These are phyloP conservation scores for Tirmania nivea DNA, from an alignment of 495 filamentous ascomycete species.

Conservation along the genomic window DNA sequence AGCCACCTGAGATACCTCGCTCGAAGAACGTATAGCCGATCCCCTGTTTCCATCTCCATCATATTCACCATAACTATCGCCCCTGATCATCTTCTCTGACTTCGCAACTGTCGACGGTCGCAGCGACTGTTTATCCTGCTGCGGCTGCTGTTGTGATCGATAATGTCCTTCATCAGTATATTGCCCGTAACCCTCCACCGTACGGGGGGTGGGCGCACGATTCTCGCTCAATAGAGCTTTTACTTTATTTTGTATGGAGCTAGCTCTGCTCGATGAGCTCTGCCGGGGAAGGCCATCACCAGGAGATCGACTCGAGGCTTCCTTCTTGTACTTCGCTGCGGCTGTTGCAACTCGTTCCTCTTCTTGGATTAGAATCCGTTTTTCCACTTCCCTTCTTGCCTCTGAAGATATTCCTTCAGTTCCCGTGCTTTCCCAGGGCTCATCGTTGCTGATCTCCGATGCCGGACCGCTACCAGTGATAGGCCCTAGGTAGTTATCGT, in stretches of 20 bases:
- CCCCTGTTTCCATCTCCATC: slow-evolving; percentile 2
- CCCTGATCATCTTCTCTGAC: not conserved
- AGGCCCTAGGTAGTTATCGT: slow-evolving; percentile 12
- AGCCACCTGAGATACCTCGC: too few relatives aligned
- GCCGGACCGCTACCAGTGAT: slow-evolving; percentile 46
- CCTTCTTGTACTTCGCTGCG: slow-evolving; percentile 71
- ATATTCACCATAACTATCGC: not conserved
- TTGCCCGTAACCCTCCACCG: slow-evolving; percentile 72
- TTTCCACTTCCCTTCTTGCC: slow-evolving; percentile 75
- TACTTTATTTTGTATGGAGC: slow-evolving; percentile 75
- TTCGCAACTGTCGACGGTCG: not conserved
- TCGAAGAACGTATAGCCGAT: not conserved
- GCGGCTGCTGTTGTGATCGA: not conserved
- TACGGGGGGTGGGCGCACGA: slow-evolving; percentile 36
- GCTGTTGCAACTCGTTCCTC: slow-evolving; percentile 81
- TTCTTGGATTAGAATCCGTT: slow-evolving; percentile 62
- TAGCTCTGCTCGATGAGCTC: slow-evolving; percentile 41
- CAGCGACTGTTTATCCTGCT: not conserved
- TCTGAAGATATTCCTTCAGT: slow-evolving; percentile 58
- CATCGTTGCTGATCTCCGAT: slow-evolving; percentile 38
- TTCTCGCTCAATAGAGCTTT: slow-evolving; percentile 69
- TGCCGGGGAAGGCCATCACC: slow-evolving; percentile 24
- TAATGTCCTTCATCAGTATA: slow-evolving; percentile 36
- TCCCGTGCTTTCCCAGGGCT: slow-evolving; percentile 25
- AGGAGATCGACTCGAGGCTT: slow-evolving; percentile 41